These are phyloP conservation scores for Penicillium capsulatum DNA, from an alignment of 2,329 filamentous ascomycete species.

Conservation along the genomic window DNA sequence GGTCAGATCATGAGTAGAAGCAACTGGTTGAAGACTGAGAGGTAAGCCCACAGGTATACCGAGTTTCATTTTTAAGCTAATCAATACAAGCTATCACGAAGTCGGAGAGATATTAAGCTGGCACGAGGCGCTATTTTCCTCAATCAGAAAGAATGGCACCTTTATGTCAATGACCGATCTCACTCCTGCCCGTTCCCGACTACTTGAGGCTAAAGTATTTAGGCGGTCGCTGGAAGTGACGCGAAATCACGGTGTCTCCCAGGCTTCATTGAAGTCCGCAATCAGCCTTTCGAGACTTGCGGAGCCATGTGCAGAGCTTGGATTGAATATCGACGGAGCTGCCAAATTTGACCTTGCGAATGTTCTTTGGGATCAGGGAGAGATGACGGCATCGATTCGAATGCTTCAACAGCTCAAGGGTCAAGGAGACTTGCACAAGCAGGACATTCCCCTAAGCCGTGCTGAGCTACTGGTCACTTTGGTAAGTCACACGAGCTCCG, in stretches of 20 bases:
- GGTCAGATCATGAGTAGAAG: conserved; percentile 61
- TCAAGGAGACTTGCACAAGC: conserved; percentile 59
- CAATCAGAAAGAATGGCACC: conserved; percentile 66
- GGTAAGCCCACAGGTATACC: no score
- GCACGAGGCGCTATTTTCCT: conserved; percentile 75
- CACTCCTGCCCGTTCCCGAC: conserved; percentile 59
- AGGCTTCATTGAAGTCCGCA: conserved; percentile 81
- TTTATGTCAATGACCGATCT: conserved; percentile 60
- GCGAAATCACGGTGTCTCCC: conserved; percentile 72
- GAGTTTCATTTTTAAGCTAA: no score
- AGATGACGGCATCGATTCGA: conserved; percentile 80
- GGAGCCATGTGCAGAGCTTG: conserved; percentile 63
- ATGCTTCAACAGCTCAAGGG: conserved; percentile 74
- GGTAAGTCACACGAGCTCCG: conserved; percentile 37
- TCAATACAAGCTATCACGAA: conserved; percentile 49
- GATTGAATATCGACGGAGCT: conserved; percentile 70
- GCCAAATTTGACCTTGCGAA: conserved; percentile 79
- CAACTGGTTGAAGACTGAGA: conserved; percentile 76
- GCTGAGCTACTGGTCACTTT: conserved; percentile 82
- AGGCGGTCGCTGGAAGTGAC: conserved; percentile 70
- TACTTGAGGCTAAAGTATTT: conserved; percentile 72
- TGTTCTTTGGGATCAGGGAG: conserved; percentile 90
- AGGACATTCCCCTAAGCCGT: conserved; percentile 67
- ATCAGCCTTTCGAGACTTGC: conserved; percentile 78
- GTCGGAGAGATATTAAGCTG: conserved; percentile 77